Conservation (phyloP, 78 protist species). For the Chrysochromulina parva region DNA sequence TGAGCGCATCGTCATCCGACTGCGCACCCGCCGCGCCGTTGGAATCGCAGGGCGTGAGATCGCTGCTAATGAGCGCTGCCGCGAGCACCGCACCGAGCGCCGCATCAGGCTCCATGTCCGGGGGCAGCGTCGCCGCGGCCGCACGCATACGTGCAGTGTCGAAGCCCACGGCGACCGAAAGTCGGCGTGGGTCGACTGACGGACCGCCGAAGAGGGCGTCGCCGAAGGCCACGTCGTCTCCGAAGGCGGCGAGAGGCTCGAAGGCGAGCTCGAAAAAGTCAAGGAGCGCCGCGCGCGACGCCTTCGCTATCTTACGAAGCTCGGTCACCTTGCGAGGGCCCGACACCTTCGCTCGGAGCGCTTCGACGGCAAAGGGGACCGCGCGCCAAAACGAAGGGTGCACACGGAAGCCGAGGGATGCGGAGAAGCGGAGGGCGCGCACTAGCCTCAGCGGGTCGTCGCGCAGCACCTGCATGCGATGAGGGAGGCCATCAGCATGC, state of each 20-base stretch:
- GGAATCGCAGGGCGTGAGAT: no score
- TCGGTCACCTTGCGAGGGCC: background rate
- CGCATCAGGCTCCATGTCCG: background rate
- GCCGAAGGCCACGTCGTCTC: background rate
- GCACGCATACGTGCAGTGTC: background rate
- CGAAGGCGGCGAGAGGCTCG: background rate
- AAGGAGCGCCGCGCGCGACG: background rate
- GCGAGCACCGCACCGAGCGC: background rate
- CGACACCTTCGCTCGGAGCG: background rate
- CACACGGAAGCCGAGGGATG: slow-evolving; percentile 66
- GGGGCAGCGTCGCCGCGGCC: background rate
- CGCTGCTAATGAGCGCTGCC: background rate
- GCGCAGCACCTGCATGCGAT: slow-evolving; percentile 24
- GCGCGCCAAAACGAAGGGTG: slow-evolving; percentile 22
- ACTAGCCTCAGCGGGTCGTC: slow-evolving; percentile 96
- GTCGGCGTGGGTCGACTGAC: background rate
- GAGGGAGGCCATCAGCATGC: no score
- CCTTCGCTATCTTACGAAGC: background rate
- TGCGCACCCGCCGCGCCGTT: no score
- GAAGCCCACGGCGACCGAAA: background rate
- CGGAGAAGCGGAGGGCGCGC: slow-evolving; percentile 86
- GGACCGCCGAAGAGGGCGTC: slow-evolving; percentile 23
- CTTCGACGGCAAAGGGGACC: background rate
- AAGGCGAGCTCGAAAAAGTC: background rate
- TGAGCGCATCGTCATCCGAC: no score